A percentile compares a stretch with the other conserved stretches of the same genome.
These are phyloP conservation scores for Globisporangium cylindrosporum DNA, from an alignment of 352 stramenopile genomes.

Conservation along the genomic window DNA sequence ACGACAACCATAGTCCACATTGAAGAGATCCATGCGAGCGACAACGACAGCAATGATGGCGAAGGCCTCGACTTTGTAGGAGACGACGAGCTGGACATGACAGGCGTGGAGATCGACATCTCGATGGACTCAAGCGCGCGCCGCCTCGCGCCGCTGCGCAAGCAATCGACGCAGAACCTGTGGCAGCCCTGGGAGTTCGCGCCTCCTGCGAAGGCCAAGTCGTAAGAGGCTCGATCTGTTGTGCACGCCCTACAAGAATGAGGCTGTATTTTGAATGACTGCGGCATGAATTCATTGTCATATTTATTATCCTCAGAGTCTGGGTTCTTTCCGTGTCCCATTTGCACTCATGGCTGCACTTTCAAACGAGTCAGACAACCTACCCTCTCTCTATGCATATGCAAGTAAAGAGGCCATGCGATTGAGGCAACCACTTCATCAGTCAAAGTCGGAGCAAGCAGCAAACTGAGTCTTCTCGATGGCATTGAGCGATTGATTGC, in stretches of 20 bases:
- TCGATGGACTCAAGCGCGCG: slow-evolving; percentile 3
- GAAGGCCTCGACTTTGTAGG: neutral
- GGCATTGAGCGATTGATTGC: too few relatives aligned
- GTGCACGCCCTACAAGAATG: neutral
- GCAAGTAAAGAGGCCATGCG: neutral
- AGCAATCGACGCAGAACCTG: slow-evolving; percentile 11
- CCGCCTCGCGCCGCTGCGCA: slow-evolving; percentile 15
- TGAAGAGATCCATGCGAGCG: slow-evolving; percentile 15
- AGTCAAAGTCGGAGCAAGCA: too few relatives aligned
- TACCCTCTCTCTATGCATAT: neutral
- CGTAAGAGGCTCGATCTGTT: neutral
- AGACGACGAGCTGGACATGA: slow-evolving; percentile 17
- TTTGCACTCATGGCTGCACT: neutral
- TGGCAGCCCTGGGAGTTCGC: slow-evolving; percentile 26
- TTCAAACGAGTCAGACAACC: neutral
- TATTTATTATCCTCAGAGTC: neutral
- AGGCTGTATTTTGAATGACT: neutral
- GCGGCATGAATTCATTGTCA: too few relatives aligned
- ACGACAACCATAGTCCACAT: slow-evolving; percentile 11
- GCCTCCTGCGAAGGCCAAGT: slow-evolving; percentile 12
- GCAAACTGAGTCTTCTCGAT: too few relatives aligned
- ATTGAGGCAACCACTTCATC: neutral
- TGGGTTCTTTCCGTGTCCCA: neutral
- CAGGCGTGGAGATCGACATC: slow-evolving; percentile 19
- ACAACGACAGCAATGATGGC: neutral